Evolutionary conservation across 768 basidiomycete species (phyloP).

Genomic region (Serendipita sp.): DNA sequence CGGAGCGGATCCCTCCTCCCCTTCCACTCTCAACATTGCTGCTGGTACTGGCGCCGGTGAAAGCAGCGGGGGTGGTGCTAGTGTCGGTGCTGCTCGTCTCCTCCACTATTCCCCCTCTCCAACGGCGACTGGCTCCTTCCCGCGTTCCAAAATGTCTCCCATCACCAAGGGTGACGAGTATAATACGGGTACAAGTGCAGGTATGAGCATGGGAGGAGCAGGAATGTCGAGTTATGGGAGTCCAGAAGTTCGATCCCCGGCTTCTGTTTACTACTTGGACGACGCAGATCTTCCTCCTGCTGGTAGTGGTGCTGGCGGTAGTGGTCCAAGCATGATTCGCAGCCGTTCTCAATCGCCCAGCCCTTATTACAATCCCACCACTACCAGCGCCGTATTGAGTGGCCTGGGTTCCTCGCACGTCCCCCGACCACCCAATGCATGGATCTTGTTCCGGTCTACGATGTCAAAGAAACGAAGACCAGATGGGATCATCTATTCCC

Average conservation of each 20-base stretch:
- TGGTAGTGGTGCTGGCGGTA: too few relatives aligned
- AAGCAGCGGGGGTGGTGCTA: too few relatives aligned
- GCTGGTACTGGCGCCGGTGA: too few relatives aligned
- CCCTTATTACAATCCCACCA: too few relatives aligned
- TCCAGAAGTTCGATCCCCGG: background rate
- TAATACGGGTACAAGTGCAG: too few relatives aligned
- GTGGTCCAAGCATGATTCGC: background rate
- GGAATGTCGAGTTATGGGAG: background rate
- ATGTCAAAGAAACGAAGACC: background rate
- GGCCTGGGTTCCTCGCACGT: background rate
- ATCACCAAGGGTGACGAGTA: background rate
- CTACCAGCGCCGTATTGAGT: too few relatives aligned
- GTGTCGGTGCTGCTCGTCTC: too few relatives aligned
- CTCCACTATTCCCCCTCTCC: background rate
- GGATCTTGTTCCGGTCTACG: constrained; percentile 1
- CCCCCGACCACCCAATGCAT: background rate
- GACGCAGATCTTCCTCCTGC: too few relatives aligned
- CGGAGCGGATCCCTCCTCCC: too few relatives aligned
- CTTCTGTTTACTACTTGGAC: background rate
- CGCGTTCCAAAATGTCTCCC: background rate
- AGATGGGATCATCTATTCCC: background rate
- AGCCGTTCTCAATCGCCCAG: background rate
- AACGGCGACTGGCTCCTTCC: background rate
- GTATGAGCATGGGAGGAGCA: too few relatives aligned
- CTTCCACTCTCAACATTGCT: too few relatives aligned